Percentiles rank a stretch among this genome's conserved stretches.
Conservation (phyloP, 2,329 filamentous ascomycete genomes). For the Calonectria leucothoes region DNA sequence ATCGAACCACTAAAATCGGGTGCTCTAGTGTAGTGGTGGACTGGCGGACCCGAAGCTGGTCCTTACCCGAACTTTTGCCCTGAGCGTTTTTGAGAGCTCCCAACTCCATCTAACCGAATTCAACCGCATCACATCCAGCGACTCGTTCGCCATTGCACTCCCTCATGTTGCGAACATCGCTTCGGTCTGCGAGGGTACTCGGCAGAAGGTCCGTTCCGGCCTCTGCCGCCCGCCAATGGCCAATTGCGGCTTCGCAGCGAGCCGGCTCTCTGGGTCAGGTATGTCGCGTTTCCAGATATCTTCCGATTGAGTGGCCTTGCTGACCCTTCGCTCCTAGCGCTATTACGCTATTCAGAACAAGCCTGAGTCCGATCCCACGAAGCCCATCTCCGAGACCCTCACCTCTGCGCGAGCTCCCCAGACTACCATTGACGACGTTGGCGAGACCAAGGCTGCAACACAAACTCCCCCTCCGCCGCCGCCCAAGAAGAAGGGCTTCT, state of each 20-base stretch:
- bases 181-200: slow-evolving; percentile 72
- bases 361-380: slow-evolving; percentile 59
- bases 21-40: slow-evolving; percentile 26
- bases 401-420: slow-evolving; percentile 59
- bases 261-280: slow-evolving; percentile 46
- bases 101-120: slow-evolving; percentile 47
- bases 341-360: slow-evolving; percentile 68
- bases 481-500: slow-evolving; percentile 71
- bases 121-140: slow-evolving; percentile 44
- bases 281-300: slow-evolving; percentile 50
- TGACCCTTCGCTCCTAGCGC: slow-evolving; percentile 59
- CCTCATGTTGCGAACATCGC: slow-evolving; percentile 77
- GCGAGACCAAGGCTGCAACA: slow-evolving; percentile 52
- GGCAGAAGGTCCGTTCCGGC: slow-evolving; percentile 65
- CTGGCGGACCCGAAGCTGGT: slow-evolving; percentile 39
- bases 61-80: slow-evolving; percentile 59
- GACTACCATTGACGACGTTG: slow-evolving; percentile 51
- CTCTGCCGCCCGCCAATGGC: slow-evolving; percentile 70
- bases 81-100: slow-evolving; percentile 56
- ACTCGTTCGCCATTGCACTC: slow-evolving; percentile 59
- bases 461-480: slow-evolving; percentile 50
- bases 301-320: slow-evolving; percentile 43
- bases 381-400: slow-evolving; percentile 63
- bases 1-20: slow-evolving; percentile 31
- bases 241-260: slow-evolving; percentile 51